Conservation (phyloP, 805 yeast genomes). For the Geotrichum ghanense region DNA sequence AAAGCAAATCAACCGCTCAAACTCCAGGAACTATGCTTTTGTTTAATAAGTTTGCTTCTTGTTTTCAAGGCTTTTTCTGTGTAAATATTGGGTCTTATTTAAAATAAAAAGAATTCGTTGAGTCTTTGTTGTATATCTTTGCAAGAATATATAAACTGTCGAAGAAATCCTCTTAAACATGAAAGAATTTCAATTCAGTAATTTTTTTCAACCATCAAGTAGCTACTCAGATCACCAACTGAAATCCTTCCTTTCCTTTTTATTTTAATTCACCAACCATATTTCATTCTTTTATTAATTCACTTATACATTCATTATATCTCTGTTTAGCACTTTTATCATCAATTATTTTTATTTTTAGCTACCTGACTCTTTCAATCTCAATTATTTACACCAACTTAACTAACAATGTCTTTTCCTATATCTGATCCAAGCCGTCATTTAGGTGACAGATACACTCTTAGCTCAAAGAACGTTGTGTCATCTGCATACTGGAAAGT, state of each 20-base stretch:
- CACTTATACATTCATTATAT: background rate
- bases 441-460: background rate
- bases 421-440: background rate
- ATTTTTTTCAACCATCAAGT: too few species aligned
- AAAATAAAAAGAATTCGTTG: too few species aligned
- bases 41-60: too few species aligned
- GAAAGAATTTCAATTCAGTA: too few species aligned
- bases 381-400: background rate
- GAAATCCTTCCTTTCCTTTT: background rate
- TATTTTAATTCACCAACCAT: background rate
- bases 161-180: too few species aligned
- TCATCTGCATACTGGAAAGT: constrained; percentile 24
- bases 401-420: background rate
- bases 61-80: too few species aligned
- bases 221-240: too few species aligned
- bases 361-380: background rate
- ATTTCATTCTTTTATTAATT: background rate
- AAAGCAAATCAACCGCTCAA: too few species aligned
- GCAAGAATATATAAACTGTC: too few species aligned
- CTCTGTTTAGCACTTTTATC: background rate
- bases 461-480: background rate
- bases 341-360: background rate
- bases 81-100: too few species aligned
- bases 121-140: too few species aligned
- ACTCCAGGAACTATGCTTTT: too few species aligned